Percentiles rank a stretch among this genome's conserved stretches.
Evolutionary conservation across 1,284 basidiomycete genomes (phyloP).

Genomic region (Papiliotrema flavescens): DNA sequence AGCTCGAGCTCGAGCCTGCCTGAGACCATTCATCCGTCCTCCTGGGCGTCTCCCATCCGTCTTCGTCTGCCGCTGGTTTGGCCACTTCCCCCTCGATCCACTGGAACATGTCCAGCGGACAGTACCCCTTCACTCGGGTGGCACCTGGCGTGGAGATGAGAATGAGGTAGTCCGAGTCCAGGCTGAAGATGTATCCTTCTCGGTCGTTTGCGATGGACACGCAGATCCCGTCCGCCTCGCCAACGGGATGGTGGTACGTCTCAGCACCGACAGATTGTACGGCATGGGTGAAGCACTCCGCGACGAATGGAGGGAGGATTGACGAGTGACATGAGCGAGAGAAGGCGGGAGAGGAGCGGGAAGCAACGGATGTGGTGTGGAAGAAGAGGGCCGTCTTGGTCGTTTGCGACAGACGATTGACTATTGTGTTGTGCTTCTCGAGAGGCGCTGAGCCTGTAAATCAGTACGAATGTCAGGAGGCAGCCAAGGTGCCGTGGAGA

Average conservation of each 20-base stretch:
- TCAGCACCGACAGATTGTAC: slow-evolving; percentile 53
- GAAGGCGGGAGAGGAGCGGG: slow-evolving; percentile 67
- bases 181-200: slow-evolving; percentile 69
- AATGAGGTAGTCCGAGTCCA: slow-evolving; percentile 78
- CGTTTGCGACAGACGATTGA: slow-evolving; percentile 58
- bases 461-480: slow-evolving; percentile 5
- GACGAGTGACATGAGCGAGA: slow-evolving; percentile 52
- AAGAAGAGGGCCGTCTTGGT: slow-evolving; percentile 69
- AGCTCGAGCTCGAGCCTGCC: slow-evolving; percentile 1
- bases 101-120: slow-evolving; percentile 72
- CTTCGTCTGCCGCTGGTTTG: background rate
- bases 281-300: slow-evolving; percentile 61
- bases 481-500: background rate
- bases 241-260: slow-evolving; percentile 61
- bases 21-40: slow-evolving; percentile 10
- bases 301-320: slow-evolving; percentile 70
- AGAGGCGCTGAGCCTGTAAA: slow-evolving; percentile 64
- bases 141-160: slow-evolving; percentile 65
- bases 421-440: slow-evolving; percentile 68
- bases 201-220: slow-evolving; percentile 74
- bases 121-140: slow-evolving; percentile 58
- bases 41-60: background rate
- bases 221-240: slow-evolving; percentile 81
- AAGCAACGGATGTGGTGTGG: slow-evolving; percentile 71
- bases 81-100: slow-evolving; percentile 54